Percentiles rank a stretch among this genome's conserved stretches.
phyloP scores from a whole-genome alignment of 495 filamentous ascomycete species.

The Aspergillus bridgeri region DNA sequence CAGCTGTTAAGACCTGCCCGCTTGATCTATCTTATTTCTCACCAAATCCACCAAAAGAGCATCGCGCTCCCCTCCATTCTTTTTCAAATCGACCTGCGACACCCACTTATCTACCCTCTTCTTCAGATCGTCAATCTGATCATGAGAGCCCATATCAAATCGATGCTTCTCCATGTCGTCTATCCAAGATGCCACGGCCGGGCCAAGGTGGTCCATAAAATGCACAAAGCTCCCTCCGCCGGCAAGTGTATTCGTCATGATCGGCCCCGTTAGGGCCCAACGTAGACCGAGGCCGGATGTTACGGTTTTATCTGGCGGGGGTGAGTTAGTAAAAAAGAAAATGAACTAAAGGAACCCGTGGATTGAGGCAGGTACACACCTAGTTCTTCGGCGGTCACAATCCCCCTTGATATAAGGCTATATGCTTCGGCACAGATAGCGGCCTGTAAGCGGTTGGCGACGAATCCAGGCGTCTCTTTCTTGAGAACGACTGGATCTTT shows the following conservation, averaged over 20 bases:
- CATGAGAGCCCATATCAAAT: slow-evolving; percentile 6
- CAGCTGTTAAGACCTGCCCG: not conserved
- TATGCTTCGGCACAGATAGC: slow-evolving; percentile 33
- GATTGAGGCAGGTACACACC: slow-evolving; percentile 19
- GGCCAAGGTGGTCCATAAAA: slow-evolving; percentile 19
- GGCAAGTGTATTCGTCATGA: slow-evolving; percentile 48
- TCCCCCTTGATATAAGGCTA: slow-evolving; percentile 30
- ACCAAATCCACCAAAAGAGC: not conserved
- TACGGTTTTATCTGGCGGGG: slow-evolving; percentile 27
- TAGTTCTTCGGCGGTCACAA: slow-evolving; percentile 33
- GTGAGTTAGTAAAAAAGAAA: not conserved
- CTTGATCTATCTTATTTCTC: not conserved
- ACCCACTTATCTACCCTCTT: not conserved
- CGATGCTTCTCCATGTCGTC: slow-evolving; percentile 15
- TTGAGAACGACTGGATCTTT: slow-evolving; percentile 44
- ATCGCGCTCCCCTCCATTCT: not conserved
- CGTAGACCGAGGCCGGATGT: slow-evolving; percentile 41
- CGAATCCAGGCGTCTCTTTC: slow-evolving; percentile 44
- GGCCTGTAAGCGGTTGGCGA: slow-evolving; percentile 35
- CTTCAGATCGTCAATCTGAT: not conserved
- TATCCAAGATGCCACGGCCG: slow-evolving; percentile 14
- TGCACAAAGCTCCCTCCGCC: slow-evolving; percentile 34
- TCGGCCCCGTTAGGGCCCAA: slow-evolving; percentile 48
- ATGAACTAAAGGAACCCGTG: not conserved
- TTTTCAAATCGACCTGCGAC: not conserved